phyloP scores from a whole-genome alignment of 352 stramenopile species.

The Halophytophthora polymorphica region DNA sequence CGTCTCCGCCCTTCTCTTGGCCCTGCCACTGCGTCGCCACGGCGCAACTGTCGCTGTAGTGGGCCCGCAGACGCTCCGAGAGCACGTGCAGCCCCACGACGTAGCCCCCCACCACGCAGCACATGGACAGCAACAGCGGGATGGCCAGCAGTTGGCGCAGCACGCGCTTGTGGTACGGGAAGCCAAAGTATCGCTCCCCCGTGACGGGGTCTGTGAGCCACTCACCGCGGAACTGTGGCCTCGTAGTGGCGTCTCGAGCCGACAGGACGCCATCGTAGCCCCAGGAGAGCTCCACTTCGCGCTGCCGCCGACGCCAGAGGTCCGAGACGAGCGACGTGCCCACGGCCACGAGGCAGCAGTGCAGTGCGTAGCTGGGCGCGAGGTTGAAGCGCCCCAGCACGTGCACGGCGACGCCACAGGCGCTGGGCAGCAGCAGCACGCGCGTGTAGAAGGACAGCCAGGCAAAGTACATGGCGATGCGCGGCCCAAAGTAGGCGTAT shows the following conservation, averaged over 20 bases:
- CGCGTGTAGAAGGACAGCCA: constrained; percentile 87
- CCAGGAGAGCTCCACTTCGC: constrained; percentile 54
- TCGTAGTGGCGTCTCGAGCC: constrained; percentile 39
- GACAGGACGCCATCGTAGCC: constrained; percentile 41
- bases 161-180: constrained; percentile 54
- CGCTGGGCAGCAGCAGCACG: constrained; percentile 55
- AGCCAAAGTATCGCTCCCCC: constrained; percentile 43
- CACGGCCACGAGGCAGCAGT: constrained; percentile 48
- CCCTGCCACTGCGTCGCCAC: neutral
- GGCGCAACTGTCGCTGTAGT: constrained; percentile 33
- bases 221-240: constrained; percentile 47
- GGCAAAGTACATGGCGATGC: constrained; percentile 72
- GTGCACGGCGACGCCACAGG: constrained; percentile 53
- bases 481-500: constrained; percentile 62
- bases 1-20: constrained; percentile 20
- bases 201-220: constrained; percentile 53
- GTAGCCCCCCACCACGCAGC: constrained; percentile 48
- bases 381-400: constrained; percentile 33
- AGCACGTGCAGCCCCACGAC: constrained; percentile 57
- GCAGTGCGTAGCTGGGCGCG: constrained; percentile 39
- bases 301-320: constrained; percentile 48
- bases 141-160: constrained; percentile 47
- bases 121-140: constrained; percentile 57
- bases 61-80: constrained; percentile 42
- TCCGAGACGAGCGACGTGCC: constrained; percentile 64